Base-by-base conservation (phyloP, 1,284 basidiomycete genomes). In the Peniophora sp. region DNA sequence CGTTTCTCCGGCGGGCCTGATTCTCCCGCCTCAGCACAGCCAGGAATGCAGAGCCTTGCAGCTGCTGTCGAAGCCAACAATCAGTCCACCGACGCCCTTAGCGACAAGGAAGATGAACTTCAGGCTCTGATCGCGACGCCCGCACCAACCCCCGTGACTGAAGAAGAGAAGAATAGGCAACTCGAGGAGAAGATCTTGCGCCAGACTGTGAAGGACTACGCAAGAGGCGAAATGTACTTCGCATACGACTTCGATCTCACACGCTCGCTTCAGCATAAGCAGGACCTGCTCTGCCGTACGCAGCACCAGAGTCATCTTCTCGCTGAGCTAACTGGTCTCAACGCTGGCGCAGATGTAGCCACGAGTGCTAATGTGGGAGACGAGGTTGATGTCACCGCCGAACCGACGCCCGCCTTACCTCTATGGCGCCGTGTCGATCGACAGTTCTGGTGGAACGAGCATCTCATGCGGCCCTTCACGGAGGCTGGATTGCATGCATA, bases 391-490 rank as follows among this genome's bases (percentile, higher is more conserved):
- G 70, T 79, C 2, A 65, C 88, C 24, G 71, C 74, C 2, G 89
- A 93, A 64, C 87, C 89, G 0, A 73, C 76, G 51, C 69, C 79
- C 1, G 80, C 78, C 1, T 73, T 92, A 39, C 90, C 92, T 0
- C 73, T 94, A 3, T 93, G 92, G 89, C 74, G 88, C 37, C 73
- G 89, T 9, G 88, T 90, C 1, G 88, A 93, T 54, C 76, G 78
- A 43, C 81, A 86, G 43, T 94, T 88, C 62, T 95, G 89, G 89
- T 94, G 91, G 86, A 95, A 95, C 58, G 88, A 92, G 60, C 82
- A 81, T 74, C 73, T 94, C 54, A 75, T 77, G 15, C 85, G 84
- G 56, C 81, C 86, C 1, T 83, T 90, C 55, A 69, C 86, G 45
- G 85, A 91, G 55, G 83, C 82, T 52, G 85, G 85, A 37, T 69